Conservation (phyloP, 768 basidiomycete species). For the Boletus coccyginus region DNA sequence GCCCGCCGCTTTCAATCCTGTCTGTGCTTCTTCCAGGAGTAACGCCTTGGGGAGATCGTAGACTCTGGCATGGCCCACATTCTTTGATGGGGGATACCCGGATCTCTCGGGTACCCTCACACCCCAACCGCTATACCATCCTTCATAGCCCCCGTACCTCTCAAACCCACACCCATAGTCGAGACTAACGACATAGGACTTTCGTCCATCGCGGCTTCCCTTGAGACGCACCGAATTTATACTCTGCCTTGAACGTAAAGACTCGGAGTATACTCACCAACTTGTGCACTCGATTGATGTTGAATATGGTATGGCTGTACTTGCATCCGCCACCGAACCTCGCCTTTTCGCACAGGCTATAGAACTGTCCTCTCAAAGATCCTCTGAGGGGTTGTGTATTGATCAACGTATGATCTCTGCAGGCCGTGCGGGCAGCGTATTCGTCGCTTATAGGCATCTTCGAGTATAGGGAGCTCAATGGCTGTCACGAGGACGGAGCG, state of each 20-base stretch:
- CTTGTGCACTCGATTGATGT: constrained; percentile 10
- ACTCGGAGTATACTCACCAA: constrained; percentile 1
- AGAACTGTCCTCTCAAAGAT: background rate
- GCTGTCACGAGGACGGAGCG: background rate
- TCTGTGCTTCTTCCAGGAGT: constrained; percentile 3
- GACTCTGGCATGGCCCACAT: background rate
- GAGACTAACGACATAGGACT: constrained; percentile 6
- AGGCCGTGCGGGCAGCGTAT: constrained; percentile 19
- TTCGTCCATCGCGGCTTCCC: constrained; percentile 5
- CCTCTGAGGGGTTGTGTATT: constrained; percentile 10
- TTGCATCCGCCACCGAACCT: constrained; percentile 6
- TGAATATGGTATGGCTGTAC: constrained; percentile 21
- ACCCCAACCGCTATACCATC: constrained; percentile 9
- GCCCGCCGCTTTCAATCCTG: constrained; percentile 3
- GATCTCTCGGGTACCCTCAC: background rate
- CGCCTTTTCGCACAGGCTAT: constrained; percentile 7
- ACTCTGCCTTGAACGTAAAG: background rate
- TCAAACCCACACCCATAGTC: constrained; percentile 15
- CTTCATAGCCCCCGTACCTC: constrained; percentile 12
- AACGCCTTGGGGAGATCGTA: constrained; percentile 10
- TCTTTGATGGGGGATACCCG: background rate
- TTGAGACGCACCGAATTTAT: background rate
- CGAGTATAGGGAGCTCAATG: background rate
- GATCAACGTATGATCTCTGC: constrained; percentile 12
- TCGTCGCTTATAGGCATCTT: constrained; percentile 18